Base-by-base conservation (phyloP, 2,329 filamentous ascomycete species). In the Ramichloridium luteum region DNA sequence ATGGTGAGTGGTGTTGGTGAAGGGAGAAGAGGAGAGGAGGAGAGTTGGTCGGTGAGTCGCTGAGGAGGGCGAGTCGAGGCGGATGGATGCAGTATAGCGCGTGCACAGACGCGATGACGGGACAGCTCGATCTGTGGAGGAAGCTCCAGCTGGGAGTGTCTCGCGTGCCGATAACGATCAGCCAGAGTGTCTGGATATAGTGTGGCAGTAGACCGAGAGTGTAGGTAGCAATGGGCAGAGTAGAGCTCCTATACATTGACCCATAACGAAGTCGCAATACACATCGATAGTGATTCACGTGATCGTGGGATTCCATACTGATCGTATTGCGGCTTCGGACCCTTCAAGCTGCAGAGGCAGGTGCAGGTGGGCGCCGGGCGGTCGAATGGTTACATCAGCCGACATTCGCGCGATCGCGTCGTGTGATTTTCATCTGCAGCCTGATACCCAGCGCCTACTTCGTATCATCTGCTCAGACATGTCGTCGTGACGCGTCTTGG, bases 1-100 rank as follows among this genome's bases (percentile, higher is more conserved):
- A 45, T 45, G 35, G 17, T 40, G 31, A 34, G 28, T 11, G 27
- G 34, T 26, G 43, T 39, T 36, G 29, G 35, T 33, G 27, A 13
- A 28, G 27, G 28, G 34, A 36, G 33, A 27, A 30, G 13, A 30
- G 13, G 28, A 36, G 29, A n/a, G n/a, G 27, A 33, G 17, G 27
- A 35, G 32, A 28, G 33, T 31, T 16, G 35, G 31, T 13, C 4
- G 18, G 14, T 6, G 30, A 15, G 25, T 34, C 14, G 15, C 15
- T 16, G 23, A 23, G 15, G 6, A 13, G 13, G 10, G 12, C 5
- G 10, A 29, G 13, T 8, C 28, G 34, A 20, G 13, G 28, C 28
- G 22, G 27, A 17, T 31, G 25, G 13, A 17, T 10, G 10, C 11
- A 17, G 9, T 12, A 11, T 14, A 13, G 10, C 10, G 4, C 13